Evolutionary conservation across 345 rosid species (phyloP), one percentile per base, ranked within the genome.

Genomic region (Passiflora organensis): DNA sequence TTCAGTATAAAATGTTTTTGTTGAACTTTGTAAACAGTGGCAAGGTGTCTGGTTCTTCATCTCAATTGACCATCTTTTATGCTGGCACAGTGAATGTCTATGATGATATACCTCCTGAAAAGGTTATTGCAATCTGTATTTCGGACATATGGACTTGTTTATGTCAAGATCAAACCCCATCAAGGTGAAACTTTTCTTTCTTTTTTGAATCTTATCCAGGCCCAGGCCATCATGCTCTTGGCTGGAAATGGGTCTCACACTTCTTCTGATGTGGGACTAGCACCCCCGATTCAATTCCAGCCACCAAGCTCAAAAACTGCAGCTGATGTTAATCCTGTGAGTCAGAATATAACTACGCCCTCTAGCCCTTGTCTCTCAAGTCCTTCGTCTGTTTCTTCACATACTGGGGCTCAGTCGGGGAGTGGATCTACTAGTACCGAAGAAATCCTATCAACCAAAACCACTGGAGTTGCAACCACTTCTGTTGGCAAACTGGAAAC

Each of bases 41-140:
- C 49, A 78, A 77, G 68, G 38, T 76, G 51, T 56, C 72, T 43
- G 84, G 63, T 32, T 64, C 84, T 56, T 62, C 80, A n/a, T 62
- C 86, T 20, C 95, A 78, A 62, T 63, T 93, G 71, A 84, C 97
- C 56, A 81, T 93, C 68, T 86, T 93, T 64, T 93, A 89, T 56
- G 94, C 59, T 0, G 96, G 99, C 43, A 58, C 78, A 16, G 88
- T 93, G 58, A 75, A 64, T 16, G 89, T 84, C 64, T 93, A 61
- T 34, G 76, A 86, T 62, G 89, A 81, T 62, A 78, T 89, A 55
- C 67, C 89, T 10, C 94, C 85, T 0, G 86, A 83, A 59, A 80
- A 89, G 97, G 97, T 93, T 47, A n/a, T 69, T 55, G 25, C 49
- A 25, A 47, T 57, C 45, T 47, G 22, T 39, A 16, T 28, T 9